Percentiles rank a stretch among this genome's conserved stretches.
phyloP scores from a whole-genome alignment of 768 basidiomycete species.

The Collybia mongolica region DNA sequence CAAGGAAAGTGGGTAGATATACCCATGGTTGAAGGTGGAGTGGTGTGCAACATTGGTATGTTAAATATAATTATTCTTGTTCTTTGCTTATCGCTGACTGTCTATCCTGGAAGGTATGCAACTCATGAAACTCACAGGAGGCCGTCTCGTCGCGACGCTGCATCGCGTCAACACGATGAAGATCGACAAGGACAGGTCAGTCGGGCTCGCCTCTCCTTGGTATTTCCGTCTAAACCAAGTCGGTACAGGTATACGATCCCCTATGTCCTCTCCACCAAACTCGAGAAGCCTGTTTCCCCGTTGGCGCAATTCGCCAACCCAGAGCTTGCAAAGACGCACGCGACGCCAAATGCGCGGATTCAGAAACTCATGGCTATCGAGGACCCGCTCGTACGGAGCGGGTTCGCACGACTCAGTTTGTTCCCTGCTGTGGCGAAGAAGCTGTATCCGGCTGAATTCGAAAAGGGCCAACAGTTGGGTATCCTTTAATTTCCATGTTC shows the following conservation, averaged over 20 bases:
- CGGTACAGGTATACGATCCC: slow-evolving; percentile 23
- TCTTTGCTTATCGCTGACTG: background rate
- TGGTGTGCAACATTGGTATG: slow-evolving; percentile 29
- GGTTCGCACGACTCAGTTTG: slow-evolving; percentile 23
- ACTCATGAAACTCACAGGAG: slow-evolving; percentile 26
- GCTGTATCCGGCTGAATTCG: slow-evolving; percentile 6
- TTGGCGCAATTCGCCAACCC: slow-evolving; percentile 21
- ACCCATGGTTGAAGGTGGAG: slow-evolving; percentile 25
- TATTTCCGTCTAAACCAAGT: background rate
- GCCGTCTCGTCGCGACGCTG: slow-evolving; percentile 24
- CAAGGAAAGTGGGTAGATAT: slow-evolving; percentile 25
- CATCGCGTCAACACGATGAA: slow-evolving; percentile 31
- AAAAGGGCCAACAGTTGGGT: slow-evolving; percentile 11
- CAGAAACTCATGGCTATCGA: slow-evolving; percentile 12
- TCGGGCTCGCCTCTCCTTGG: background rate
- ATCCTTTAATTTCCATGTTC: slow-evolving; percentile 2
- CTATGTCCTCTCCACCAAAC: slow-evolving; percentile 25
- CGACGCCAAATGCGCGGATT: slow-evolving; percentile 21
- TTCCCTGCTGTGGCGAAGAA: background rate
- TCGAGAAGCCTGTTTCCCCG: slow-evolving; percentile 22
- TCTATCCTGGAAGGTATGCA: slow-evolving; percentile 19
- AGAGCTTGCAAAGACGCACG: slow-evolving; percentile 20
- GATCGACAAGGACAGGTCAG: slow-evolving; percentile 24
- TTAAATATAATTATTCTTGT: background rate
- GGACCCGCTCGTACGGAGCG: slow-evolving; percentile 18